A percentile compares a stretch with the other conserved stretches of the same genome.
phyloP scores from a whole-genome alignment of 2,329 filamentous ascomycete genomes.

The Ascomycota sp. region DNA sequence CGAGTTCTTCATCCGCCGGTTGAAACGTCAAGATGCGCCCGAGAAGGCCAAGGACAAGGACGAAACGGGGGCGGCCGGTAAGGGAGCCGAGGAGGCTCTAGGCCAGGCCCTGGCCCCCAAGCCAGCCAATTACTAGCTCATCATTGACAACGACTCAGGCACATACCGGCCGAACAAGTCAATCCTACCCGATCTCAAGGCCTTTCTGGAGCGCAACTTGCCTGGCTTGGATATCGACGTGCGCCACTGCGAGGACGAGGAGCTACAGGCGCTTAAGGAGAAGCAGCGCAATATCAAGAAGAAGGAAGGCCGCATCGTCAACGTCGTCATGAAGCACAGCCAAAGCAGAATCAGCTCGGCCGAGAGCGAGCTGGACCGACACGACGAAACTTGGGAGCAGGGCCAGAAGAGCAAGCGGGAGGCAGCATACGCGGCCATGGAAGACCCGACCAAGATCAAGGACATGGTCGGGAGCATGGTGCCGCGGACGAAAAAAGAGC shows the following conservation, averaged over 20 bases:
- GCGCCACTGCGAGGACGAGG: conserved; percentile 61
- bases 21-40: conserved; percentile 26
- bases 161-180: conserved; percentile 78
- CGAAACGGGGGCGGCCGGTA: conserved; percentile 29
- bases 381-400: conserved; percentile 18
- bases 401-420: conserved; percentile 30
- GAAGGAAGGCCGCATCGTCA: conserved; percentile 28
- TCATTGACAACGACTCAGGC: conserved; percentile 90
- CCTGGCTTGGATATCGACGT: conserved; percentile 55
- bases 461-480: conserved; percentile 9
- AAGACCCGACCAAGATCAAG: conserved; percentile 27
- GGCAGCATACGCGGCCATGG: conserved; percentile 26
- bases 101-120: conserved; percentile 20
- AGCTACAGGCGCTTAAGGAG: conserved; percentile 54
- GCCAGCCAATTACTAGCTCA: conserved; percentile 52
- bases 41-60: conserved; percentile 21
- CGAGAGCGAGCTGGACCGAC: conserved; percentile 28
- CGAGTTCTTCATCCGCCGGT: conserved; percentile 73
- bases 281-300: conserved; percentile 59
- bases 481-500: conserved; percentile 3
- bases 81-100: conserved; percentile 26
- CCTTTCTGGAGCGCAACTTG: conserved; percentile 52
- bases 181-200: conserved; percentile 48
- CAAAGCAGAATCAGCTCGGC: conserved; percentile 30
- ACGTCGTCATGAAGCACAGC: conserved; percentile 37